A percentile compares a stretch with the other conserved stretches of the same genome.
These are phyloP conservation scores for Geosmithia flava DNA, from an alignment of 2,329 filamentous ascomycete genomes.

Conservation along the genomic window DNA sequence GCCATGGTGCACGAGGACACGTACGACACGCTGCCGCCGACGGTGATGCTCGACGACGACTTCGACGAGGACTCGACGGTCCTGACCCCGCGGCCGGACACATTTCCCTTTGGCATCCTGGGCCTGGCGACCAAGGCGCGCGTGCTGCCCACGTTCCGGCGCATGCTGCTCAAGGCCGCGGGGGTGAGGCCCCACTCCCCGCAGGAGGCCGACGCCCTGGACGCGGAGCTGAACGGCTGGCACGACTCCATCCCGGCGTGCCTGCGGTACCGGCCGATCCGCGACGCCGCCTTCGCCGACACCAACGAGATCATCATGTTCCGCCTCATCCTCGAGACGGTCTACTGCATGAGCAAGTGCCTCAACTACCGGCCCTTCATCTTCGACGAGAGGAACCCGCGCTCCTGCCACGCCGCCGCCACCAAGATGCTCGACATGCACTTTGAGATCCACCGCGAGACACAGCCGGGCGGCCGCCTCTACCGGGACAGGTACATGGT, in stretches of 20 bases:
- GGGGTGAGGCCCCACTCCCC: slow-evolving; percentile 13
- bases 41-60: slow-evolving; percentile 35
- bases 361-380: slow-evolving; percentile 37
- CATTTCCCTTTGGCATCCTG: slow-evolving; percentile 29
- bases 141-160: slow-evolving; percentile 28
- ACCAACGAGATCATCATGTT: slow-evolving; percentile 32
- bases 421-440: slow-evolving; percentile 31
- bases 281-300: slow-evolving; percentile 27
- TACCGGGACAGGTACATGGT: slow-evolving; percentile 40
- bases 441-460: slow-evolving; percentile 31
- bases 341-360: slow-evolving; percentile 34
- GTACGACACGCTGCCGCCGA: slow-evolving; percentile 31
- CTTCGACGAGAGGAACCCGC: slow-evolving; percentile 6
- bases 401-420: slow-evolving; percentile 28
- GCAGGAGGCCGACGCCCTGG: slow-evolving; percentile 3
- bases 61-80: slow-evolving; percentile 32
- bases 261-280: slow-evolving; percentile 26
- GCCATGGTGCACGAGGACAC: slow-evolving; percentile 33
- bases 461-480: slow-evolving; percentile 34
- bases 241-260: slow-evolving; percentile 20
- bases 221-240: slow-evolving; percentile 23
- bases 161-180: slow-evolving; percentile 27
- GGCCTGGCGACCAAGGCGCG: slow-evolving; percentile 29
- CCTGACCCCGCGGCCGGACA: slow-evolving; percentile 27
- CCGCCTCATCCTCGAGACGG: slow-evolving; percentile 32